phyloP scores from a whole-genome alignment of 305 asterid species.

The Coffea humblotiana region DNA sequence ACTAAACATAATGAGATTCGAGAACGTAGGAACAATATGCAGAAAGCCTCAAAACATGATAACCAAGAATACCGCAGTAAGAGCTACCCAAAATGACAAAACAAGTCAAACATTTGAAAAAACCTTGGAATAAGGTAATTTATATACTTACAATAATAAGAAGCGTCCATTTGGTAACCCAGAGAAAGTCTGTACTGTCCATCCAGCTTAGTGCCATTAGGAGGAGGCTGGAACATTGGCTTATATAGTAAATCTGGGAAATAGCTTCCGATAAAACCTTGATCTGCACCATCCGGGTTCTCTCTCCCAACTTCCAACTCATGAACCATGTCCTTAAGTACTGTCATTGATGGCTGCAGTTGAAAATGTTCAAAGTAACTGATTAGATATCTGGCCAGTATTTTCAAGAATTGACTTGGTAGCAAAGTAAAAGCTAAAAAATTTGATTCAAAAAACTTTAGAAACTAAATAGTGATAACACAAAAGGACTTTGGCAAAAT shows the following conservation, averaged over 20 bases:
- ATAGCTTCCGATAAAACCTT: constrained; percentile 81
- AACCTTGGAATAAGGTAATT: background rate
- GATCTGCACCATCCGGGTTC: constrained; percentile 96
- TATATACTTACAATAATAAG: constrained; percentile 76
- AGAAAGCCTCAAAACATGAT: background rate
- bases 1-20: background rate
- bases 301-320: constrained; percentile 52
- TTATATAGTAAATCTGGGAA: constrained; percentile 72
- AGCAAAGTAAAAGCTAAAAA: background rate
- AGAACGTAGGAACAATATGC: background rate
- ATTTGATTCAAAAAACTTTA: background rate
- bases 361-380: background rate
- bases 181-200: constrained; percentile 85
- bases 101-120: background rate
- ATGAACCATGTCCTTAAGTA: constrained; percentile 83
- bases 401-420: background rate
- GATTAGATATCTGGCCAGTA: background rate
- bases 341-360: constrained; percentile 70
- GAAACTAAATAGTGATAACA: background rate
- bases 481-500: background rate
- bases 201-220: constrained; percentile 63
- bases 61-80: background rate
- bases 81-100: background rate
- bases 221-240: constrained; percentile 70
- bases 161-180: constrained; percentile 98